Base-by-base conservation (phyloP, 140 eudicot genomes). In the Flaveria floridana region DNA sequence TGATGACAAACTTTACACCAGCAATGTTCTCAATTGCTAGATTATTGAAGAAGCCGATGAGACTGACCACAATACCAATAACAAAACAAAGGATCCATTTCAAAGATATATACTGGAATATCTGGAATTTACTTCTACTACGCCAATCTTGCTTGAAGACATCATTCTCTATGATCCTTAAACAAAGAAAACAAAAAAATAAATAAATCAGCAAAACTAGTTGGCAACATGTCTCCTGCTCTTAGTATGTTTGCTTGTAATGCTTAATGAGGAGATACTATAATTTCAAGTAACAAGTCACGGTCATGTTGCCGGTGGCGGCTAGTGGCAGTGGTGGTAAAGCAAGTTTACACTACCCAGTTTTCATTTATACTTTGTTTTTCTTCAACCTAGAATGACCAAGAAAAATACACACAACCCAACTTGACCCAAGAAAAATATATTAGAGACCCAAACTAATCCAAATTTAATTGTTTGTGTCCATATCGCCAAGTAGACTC, bases 81-180 rank as follows among this genome's bases (percentile, higher is more conserved):
- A 92, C 26, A 56, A 92, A 87, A 73, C 95, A 87, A n/a, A 92
- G 83, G 28, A 71, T 80, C 98, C 98, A 92, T 82, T 92, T 92
- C 89, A 84, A 81, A 50, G 86, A 86, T 11, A 79, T 76, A 73
- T 87, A 87, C 65, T 92, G 95, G 56, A 68, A 85, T 56, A 86
- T 84, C 79, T 92, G 90, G 23, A 68, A 42, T 82, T 79, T 82
- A 52, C 80, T 86, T 70, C 92, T 76, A 67, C 80, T 83, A 70
- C 98, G 79, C 98, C 98, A 92, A 73, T 92, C 97, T 75, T 87
- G 95, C 85, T 89, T 89, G 87, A 85, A 84, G 63, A 89, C 72
- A 59, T 89, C 96, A 78, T 89, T 89, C 81, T 92, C 98, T 3
- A 86, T 79, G 62, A 92, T 89, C 90, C 98, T 92, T 75, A 73